These are phyloP conservation scores for Wallacemonas collosoma DNA, from an alignment of 208 protist species.

Conservation along the genomic window DNA sequence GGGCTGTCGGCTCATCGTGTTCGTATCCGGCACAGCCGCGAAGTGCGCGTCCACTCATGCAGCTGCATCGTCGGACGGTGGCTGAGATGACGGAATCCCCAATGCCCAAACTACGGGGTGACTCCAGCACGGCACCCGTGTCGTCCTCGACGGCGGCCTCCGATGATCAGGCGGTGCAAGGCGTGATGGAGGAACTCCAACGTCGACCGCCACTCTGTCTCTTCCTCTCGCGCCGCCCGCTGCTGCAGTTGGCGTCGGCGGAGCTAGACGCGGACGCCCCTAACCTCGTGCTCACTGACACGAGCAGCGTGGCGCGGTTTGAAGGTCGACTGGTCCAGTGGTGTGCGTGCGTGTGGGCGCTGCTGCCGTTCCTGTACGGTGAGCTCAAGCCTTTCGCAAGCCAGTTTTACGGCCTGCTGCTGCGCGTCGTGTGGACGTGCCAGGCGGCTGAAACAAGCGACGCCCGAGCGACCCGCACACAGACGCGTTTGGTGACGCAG, in stretches of 20 bases:
- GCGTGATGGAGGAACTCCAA: constrained; percentile 18
- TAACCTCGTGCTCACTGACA: constrained; percentile 5
- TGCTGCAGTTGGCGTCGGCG: constrained; percentile 9
- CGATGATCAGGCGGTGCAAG: background rate
- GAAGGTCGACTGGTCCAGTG: constrained; percentile 29
- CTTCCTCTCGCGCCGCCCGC: constrained; percentile 10
- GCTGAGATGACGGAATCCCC: background rate
- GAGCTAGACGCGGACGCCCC: constrained; percentile 7
- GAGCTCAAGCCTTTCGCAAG: constrained; percentile 34
- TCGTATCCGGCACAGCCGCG: background rate
- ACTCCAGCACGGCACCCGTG: background rate
- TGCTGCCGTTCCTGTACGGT: constrained; percentile 37
- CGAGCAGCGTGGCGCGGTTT: constrained; percentile 3
- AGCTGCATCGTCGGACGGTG: background rate
- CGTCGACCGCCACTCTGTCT: background rate
- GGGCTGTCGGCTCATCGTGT: background rate
- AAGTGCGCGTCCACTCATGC: background rate
- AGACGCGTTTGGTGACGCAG: background rate
- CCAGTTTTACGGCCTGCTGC: constrained; percentile 27
- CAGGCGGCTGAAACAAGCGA: background rate
- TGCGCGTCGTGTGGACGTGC: constrained; percentile 25
- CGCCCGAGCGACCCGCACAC: background rate
- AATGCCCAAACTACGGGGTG: background rate
- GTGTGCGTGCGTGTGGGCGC: constrained; percentile 27
- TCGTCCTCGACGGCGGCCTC: background rate